Conservation (phyloP, 78 protist species). For the Dictyostelium firmibasis region DNA sequence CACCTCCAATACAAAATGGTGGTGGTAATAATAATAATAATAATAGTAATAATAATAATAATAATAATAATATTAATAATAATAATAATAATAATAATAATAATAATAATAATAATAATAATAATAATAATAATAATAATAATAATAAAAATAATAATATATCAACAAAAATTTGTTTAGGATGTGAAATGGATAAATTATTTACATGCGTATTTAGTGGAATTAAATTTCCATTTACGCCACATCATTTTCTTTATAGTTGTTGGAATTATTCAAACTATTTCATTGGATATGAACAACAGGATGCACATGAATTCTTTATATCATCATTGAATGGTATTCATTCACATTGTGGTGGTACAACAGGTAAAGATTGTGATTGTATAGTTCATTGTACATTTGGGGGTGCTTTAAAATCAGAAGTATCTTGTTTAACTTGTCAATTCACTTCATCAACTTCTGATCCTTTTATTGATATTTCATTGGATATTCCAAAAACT, state of each 20-base stretch:
- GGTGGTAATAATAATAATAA: background rate
- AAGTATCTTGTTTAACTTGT: constrained; percentile 61
- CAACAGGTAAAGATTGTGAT: constrained; percentile 62
- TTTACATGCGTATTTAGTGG: constrained; percentile 78
- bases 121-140: constrained; percentile 6
- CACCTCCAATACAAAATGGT: background rate
- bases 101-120: background rate
- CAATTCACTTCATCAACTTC: constrained; percentile 33
- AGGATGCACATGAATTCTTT: constrained; percentile 94
- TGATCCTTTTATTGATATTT: constrained; percentile 82
- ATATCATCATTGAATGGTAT: constrained; percentile 84
- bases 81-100: constrained; percentile 1
- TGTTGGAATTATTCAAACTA: constrained; percentile 78
- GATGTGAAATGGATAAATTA: constrained; percentile 83
- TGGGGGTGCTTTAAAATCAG: constrained; percentile 67
- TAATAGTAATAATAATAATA: background rate
- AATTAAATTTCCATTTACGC: constrained; percentile 52
- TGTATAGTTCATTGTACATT: constrained; percentile 77
- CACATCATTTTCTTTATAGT: constrained; percentile 79
- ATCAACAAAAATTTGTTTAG: constrained; percentile 65
- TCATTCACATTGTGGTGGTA: constrained; percentile 80
- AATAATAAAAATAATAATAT: background rate
- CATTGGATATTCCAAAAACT: constrained; percentile 60
- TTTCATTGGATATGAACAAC: constrained; percentile 91
- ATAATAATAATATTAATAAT: background rate